Conservation (phyloP, 2,329 filamentous ascomycete species). For the Hortaea werneckii region DNA sequence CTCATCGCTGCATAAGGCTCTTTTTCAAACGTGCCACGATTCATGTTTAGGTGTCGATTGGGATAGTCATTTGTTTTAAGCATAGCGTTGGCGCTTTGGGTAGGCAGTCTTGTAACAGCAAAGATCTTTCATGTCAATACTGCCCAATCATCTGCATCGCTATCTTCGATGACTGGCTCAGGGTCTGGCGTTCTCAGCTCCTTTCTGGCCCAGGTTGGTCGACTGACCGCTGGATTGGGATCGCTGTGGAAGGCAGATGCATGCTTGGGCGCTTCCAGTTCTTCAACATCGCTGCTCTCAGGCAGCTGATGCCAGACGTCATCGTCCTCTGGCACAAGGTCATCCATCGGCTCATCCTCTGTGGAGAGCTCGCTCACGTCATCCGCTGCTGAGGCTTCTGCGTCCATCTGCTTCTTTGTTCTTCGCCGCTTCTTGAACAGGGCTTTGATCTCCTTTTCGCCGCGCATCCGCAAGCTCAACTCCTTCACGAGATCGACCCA, state of each 20-base stretch:
- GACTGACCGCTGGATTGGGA: constrained; percentile 7
- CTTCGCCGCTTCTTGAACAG: constrained; percentile 41
- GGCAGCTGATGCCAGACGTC: constrained; percentile 25
- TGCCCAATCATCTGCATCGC: constrained; percentile 43
- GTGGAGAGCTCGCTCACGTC: constrained; percentile 10
- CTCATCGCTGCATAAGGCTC: background rate
- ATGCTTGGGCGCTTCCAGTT: constrained; percentile 12
- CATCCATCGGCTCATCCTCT: constrained; percentile 12
- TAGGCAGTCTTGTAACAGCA: background rate
- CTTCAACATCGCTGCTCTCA: constrained; percentile 20
- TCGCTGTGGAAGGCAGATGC: constrained; percentile 13
- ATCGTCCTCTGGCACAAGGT: constrained; percentile 7
- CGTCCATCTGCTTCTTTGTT: constrained; percentile 11
- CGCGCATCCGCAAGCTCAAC: constrained; percentile 62
- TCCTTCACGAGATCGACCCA: constrained; percentile 81
- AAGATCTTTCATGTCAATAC: constrained; percentile 8
- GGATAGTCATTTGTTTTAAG: background rate
- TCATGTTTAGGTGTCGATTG: background rate
- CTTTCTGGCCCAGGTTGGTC: background rate
- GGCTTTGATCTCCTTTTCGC: constrained; percentile 57
- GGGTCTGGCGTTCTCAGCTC: constrained; percentile 3
- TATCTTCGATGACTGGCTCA: constrained; percentile 42
- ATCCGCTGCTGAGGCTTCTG: constrained; percentile 5
- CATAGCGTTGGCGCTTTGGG: background rate
- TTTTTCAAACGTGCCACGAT: background rate